Evolutionary conservation across 2,329 filamentous ascomycete species (phyloP).

Genomic region (Chrysoporthe cubensis): DNA sequence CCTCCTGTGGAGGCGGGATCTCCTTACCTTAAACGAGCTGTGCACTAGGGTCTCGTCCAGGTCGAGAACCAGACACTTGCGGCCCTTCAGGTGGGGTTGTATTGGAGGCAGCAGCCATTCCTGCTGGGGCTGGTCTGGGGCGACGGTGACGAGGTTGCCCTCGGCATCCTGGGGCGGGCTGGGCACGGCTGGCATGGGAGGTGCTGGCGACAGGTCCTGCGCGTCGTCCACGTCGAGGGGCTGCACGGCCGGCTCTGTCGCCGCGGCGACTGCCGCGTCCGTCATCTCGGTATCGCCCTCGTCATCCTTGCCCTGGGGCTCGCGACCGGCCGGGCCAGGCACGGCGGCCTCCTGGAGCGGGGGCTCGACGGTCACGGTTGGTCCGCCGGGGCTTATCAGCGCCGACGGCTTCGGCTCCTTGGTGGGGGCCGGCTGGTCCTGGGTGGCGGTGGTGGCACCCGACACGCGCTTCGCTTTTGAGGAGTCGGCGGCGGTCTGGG

Average conservation of each 20-base stretch:
- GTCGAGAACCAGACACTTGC: slow-evolving; percentile 94
- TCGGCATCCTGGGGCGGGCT: slow-evolving; percentile 44
- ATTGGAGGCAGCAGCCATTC: slow-evolving; percentile 83
- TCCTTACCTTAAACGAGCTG: slow-evolving; percentile 92
- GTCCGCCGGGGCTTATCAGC: slow-evolving; percentile 39
- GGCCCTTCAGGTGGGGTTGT: slow-evolving; percentile 76
- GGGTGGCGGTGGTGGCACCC: slow-evolving; percentile 48
- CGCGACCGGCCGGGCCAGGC: slow-evolving; percentile 13
- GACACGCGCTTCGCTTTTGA: slow-evolving; percentile 50
- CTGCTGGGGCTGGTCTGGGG: slow-evolving; percentile 53
- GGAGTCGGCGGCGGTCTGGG: slow-evolving; percentile 41
- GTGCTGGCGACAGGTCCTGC: slow-evolving; percentile 50
- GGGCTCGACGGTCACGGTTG: slow-evolving; percentile 48
- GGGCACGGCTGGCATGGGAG: slow-evolving; percentile 45
- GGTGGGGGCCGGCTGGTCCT: slow-evolving; percentile 51
- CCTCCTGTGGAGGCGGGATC: neutral
- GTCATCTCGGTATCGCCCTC: slow-evolving; percentile 71
- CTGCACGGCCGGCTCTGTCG: slow-evolving; percentile 25
- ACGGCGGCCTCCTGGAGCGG: slow-evolving; percentile 35
- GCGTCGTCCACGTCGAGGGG: slow-evolving; percentile 39
- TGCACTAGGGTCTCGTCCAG: slow-evolving; percentile 96
- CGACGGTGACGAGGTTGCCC: slow-evolving; percentile 47
- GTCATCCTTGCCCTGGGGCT: slow-evolving; percentile 44
- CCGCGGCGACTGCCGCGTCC: slow-evolving; percentile 55
- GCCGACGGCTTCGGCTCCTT: slow-evolving; percentile 53